These are phyloP conservation scores for Fusarium succisae DNA, from an alignment of 2,329 filamentous ascomycete genomes.

Conservation along the genomic window DNA sequence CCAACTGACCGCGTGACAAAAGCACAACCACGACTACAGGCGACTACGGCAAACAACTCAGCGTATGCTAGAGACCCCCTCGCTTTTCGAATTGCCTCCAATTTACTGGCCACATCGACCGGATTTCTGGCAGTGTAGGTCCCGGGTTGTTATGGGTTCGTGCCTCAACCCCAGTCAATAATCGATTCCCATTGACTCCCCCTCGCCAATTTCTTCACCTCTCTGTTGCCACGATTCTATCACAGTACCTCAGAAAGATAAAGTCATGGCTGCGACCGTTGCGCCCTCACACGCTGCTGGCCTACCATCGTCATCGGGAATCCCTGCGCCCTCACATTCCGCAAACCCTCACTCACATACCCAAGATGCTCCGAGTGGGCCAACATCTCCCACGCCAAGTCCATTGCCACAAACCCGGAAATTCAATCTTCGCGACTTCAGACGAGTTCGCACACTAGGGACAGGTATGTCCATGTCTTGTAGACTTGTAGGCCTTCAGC, in stretches of 20 bases:
- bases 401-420: slow-evolving; percentile 43
- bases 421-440: slow-evolving; percentile 66
- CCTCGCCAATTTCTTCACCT: background rate
- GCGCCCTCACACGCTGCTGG: slow-evolving; percentile 44
- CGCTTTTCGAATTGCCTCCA: background rate
- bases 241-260: background rate
- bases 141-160: slow-evolving; percentile 25
- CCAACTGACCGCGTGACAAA: slow-evolving; percentile 32
- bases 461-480: slow-evolving; percentile 64
- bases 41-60: slow-evolving; percentile 2
- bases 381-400: slow-evolving; percentile 22
- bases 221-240: background rate
- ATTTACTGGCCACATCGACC: background rate
- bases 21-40: slow-evolving; percentile 8
- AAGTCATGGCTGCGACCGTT: slow-evolving; percentile 46
- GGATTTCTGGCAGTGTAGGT: slow-evolving; percentile 1
- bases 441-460: slow-evolving; percentile 77
- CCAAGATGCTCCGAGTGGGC: slow-evolving; percentile 24
- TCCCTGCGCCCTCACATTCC: slow-evolving; percentile 35
- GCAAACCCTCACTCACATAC: slow-evolving; percentile 24
- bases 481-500: background rate
- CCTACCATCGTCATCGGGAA: slow-evolving; percentile 38
- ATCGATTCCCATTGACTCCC: slow-evolving; percentile 10
- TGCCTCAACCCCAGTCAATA: slow-evolving; percentile 21
- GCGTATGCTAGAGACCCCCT: background rate